Evolutionary conservation across 1,284 basidiomycete genomes (phyloP), one percentile per base, ranked within the genome.

Genomic region (Naganishia albida): DNA sequence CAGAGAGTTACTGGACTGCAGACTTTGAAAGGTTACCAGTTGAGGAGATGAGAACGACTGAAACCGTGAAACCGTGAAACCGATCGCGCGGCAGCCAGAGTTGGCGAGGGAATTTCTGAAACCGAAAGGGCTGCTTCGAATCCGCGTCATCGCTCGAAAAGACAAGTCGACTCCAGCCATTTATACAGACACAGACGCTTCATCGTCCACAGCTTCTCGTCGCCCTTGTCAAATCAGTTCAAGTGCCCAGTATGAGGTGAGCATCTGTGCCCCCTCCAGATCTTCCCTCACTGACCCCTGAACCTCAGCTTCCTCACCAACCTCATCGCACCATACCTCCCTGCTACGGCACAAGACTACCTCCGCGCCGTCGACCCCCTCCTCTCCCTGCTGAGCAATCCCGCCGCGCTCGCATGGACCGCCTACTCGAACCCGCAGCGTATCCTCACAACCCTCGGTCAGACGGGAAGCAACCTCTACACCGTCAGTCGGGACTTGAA

Each of bases 331-430:
- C 59, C 60, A 13, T 64, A 57, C 43, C 46, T 63, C 6, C 64
- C 56, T 18, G 50, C 26, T 20, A 57, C 57, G 15, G 44, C 60
- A 10, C 60, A 67, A 48, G 56, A 60, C 23, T 39, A 65, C 39
- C 49, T 67, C 8, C 48, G 51, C 20, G 63, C 63, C 43, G 40
- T 67, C 20, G 38, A 64, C 42, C 67, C 67, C 13, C 25, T 65
- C 18, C 49, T 67, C 46, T 64, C 55, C n/a, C 63, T 67, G n/a
- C 43, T 67, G 34, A 54, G 56, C 52, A 59, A 56, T 34, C 67
- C 67, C 2, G 56, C 63, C 38, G 44, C 30, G 12, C 57, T 67
- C 25, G 39, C 46, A 26, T 67, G 52, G 48, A 67, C 67, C 42
- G 63, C 63, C 7, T 67, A 67, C 53, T 62, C 48, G 43, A 60